Percentiles rank a stretch among this genome's conserved stretches.
Conservation (phyloP, 2,329 filamentous ascomycete genomes). For the Xylariaceae sp. region DNA sequence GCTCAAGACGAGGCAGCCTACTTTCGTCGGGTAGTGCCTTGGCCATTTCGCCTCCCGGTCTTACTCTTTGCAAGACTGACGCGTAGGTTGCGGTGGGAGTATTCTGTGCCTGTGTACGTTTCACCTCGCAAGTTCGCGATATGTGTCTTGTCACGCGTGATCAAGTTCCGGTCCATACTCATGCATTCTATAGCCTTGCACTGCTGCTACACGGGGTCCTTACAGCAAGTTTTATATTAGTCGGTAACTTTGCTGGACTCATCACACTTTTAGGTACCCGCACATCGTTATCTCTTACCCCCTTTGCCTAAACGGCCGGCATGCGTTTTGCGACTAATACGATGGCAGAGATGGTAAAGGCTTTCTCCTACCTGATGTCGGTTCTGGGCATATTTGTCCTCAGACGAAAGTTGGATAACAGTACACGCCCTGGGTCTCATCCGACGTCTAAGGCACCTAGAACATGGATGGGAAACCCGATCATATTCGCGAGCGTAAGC, state of each 20-base stretch:
- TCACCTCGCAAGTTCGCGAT: constrained; percentile 12
- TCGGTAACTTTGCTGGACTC: constrained; percentile 26
- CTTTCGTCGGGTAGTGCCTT: constrained; percentile 20
- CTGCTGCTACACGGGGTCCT: constrained; percentile 23
- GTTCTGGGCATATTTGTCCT: constrained; percentile 27
- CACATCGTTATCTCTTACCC: constrained; percentile 1
- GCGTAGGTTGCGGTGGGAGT: constrained; percentile 20
- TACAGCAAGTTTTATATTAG: constrained; percentile 24
- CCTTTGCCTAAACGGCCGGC: neutral
- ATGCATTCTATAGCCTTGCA: constrained; percentile 20
- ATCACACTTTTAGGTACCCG: constrained; percentile 26
- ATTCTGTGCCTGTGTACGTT: constrained; percentile 20
- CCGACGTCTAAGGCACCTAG: constrained; percentile 23
- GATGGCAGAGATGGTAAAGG: constrained; percentile 25
- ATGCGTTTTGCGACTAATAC: constrained; percentile 15
- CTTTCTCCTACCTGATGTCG: constrained; percentile 26
- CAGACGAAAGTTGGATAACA: constrained; percentile 18
- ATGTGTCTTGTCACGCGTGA: neutral
- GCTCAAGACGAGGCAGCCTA: constrained; percentile 28
- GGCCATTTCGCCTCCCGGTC: constrained; percentile 18
- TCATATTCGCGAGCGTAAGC: constrained; percentile 27
- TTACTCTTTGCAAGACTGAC: constrained; percentile 23
- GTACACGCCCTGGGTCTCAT: constrained; percentile 12
- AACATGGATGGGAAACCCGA: constrained; percentile 26
- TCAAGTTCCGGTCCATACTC: constrained; percentile 1